Evolutionary conservation across 805 yeast genomes (phyloP).

Genomic region (Candida krabiensis): DNA sequence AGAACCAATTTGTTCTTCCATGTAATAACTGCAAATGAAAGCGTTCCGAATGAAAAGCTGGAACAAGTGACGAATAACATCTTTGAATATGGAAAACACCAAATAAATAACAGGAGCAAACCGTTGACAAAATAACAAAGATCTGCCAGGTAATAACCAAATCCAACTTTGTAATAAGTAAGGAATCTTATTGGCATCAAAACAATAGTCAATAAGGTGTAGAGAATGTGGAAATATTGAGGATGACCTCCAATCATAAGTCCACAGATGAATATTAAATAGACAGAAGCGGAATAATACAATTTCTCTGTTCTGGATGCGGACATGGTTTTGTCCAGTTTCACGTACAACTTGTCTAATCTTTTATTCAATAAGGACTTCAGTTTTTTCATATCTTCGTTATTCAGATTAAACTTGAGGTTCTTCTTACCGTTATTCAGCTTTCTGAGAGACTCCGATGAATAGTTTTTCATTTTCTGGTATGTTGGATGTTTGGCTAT

Average conservation of each 20-base stretch:
- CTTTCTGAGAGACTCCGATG: conserved; percentile 21
- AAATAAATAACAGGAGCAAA: conserved; percentile 65
- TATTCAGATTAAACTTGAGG: conserved; percentile 24
- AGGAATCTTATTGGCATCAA: conserved; percentile 84
- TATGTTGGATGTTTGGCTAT: conserved; percentile 25
- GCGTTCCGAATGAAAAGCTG: conserved; percentile 84
- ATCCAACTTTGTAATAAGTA: conserved; percentile 75
- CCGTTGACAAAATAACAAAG: conserved; percentile 88
- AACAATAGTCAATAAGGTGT: conserved; percentile 57
- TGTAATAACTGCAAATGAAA: conserved; percentile 90
- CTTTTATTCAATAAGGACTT: conserved; percentile 24
- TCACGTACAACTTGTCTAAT: conserved; percentile 38
- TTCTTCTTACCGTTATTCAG: conserved; percentile 26
- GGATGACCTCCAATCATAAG: conserved; percentile 78
- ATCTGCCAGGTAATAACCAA: conserved; percentile 88
- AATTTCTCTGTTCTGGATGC: conserved; percentile 68
- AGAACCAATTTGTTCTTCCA: conserved; percentile 94
- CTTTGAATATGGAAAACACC: conserved; percentile 78
- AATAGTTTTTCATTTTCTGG: conserved; percentile 28
- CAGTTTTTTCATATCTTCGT: conserved; percentile 29
- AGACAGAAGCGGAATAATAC: conserved; percentile 74
- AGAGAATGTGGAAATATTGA: conserved; percentile 69
- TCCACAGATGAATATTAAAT: conserved; percentile 69
- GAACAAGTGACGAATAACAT: conserved; percentile 79
- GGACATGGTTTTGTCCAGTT: conserved; percentile 36